These are phyloP conservation scores for Clavispora carvajalis DNA, from an alignment of 805 yeast genomes.

Conservation along the genomic window DNA sequence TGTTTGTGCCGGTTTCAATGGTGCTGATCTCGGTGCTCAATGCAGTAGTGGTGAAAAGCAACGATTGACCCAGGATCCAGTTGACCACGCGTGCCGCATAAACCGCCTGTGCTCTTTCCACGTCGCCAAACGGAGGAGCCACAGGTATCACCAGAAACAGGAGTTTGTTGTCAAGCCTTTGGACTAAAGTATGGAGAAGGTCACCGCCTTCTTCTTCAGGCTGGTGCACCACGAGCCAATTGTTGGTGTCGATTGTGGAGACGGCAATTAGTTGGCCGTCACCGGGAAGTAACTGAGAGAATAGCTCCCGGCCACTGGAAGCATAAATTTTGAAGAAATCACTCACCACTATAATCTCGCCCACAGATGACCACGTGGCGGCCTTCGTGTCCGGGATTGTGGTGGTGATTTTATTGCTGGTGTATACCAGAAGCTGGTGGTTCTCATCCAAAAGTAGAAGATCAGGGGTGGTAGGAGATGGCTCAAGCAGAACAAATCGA, in stretches of 20 bases:
- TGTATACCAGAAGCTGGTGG: constrained; percentile 2
- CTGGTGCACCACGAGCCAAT: constrained; percentile 10
- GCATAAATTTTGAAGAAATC: constrained; percentile 2
- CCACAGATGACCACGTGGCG: constrained; percentile 7
- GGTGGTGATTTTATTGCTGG: constrained; percentile 4
- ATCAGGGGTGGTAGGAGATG: constrained; percentile 15
- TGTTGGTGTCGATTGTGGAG: constrained; percentile 17
- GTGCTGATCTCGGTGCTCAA: constrained; percentile 60
- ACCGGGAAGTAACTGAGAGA: constrained; percentile 6
- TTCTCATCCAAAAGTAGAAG: not conserved
- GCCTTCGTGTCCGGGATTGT: not conserved
- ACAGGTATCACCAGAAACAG: constrained; percentile 33
- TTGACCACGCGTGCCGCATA: constrained; percentile 37
- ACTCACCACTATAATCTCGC: constrained; percentile 5
- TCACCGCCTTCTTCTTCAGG: constrained; percentile 10
- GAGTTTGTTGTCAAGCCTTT: constrained; percentile 1
- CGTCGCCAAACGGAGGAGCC: constrained; percentile 49
- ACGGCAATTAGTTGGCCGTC: constrained; percentile 16
- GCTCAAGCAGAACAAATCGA: constrained; percentile 13
- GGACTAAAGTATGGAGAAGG: constrained; percentile 6
- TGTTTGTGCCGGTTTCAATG: constrained; percentile 12
- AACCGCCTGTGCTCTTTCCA: constrained; percentile 41
- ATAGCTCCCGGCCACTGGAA: not conserved
- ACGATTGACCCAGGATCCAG: constrained; percentile 32
- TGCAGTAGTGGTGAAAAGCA: constrained; percentile 50